Evolutionary conservation across 768 basidiomycete species (phyloP).

Genomic region (Tylopilus sp.): DNA sequence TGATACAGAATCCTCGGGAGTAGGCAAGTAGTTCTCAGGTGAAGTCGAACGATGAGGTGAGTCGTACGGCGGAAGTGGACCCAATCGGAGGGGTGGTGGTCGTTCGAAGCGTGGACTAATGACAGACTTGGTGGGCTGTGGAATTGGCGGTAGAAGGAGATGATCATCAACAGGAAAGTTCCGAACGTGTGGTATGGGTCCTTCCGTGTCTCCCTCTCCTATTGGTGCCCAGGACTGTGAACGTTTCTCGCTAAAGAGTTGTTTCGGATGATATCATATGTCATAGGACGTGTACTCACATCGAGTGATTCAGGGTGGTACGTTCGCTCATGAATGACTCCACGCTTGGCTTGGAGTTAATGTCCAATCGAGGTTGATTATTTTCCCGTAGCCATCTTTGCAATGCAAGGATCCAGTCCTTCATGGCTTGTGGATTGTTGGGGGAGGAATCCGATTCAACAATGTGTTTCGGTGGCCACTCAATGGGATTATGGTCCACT

Average conservation of each 20-base stretch:
- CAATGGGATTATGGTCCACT: slow-evolving; percentile 87
- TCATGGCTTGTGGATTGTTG: slow-evolving; percentile 51
- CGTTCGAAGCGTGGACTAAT: slow-evolving; percentile 32
- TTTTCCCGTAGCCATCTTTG: slow-evolving; percentile 75
- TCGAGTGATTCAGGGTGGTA: slow-evolving; percentile 32
- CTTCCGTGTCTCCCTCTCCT: slow-evolving; percentile 36
- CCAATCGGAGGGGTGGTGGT: slow-evolving; percentile 49
- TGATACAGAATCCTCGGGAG: slow-evolving; percentile 52
- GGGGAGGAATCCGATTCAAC: slow-evolving; percentile 42
- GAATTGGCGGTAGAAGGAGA: slow-evolving; percentile 38
- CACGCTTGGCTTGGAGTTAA: slow-evolving; percentile 36
- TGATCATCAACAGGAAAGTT: slow-evolving; percentile 63
- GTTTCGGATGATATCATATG: neutral
- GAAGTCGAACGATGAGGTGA: slow-evolving; percentile 47
- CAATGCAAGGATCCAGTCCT: slow-evolving; percentile 67
- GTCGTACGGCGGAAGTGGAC: slow-evolving; percentile 40
- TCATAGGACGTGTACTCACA: slow-evolving; percentile 17
- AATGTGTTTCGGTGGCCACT: slow-evolving; percentile 79
- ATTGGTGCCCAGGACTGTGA: slow-evolving; percentile 44
- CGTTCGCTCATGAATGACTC: slow-evolving; percentile 51
- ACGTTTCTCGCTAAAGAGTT: slow-evolving; percentile 34
- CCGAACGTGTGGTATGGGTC: slow-evolving; percentile 49
- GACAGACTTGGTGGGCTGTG: slow-evolving; percentile 25
- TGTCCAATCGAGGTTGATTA: slow-evolving; percentile 29
- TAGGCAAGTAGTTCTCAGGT: slow-evolving; percentile 52